Evolutionary conservation across 2,329 filamentous ascomycete genomes (phyloP).

Genomic region (Atkinsonella texensis): DNA sequence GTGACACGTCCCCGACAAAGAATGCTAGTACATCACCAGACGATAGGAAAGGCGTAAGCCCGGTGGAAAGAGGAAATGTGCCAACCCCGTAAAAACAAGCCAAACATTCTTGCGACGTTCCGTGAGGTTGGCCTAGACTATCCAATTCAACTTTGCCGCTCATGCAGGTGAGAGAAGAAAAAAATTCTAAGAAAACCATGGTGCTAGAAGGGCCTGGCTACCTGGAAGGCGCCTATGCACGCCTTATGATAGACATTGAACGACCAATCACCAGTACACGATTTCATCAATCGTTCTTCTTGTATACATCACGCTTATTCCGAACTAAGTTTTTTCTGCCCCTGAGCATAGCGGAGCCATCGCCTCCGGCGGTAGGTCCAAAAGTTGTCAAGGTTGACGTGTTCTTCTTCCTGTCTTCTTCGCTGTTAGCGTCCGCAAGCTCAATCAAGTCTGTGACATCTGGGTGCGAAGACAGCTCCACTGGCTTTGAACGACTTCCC

Average conservation of each 20-base stretch:
- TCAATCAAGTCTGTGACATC: constrained; percentile 57
- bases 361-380: constrained; percentile 22
- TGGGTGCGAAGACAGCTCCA: constrained; percentile 7
- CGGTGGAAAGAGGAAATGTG: too few species aligned
- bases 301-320: constrained; percentile 9
- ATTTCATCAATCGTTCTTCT: constrained; percentile 28
- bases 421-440: constrained; percentile 49
- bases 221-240: too few species aligned
- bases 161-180: neutral
- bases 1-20: too few species aligned
- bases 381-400: constrained; percentile 21
- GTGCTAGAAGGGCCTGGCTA: neutral
- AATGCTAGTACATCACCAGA: too few species aligned
- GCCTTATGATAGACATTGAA: neutral
- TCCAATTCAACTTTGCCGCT: neutral
- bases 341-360: constrained; percentile 25
- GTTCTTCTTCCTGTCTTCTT: constrained; percentile 31
- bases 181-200: neutral
- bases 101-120: neutral
- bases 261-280: neutral
- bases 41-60: too few species aligned
- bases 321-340: constrained; percentile 21
- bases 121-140: neutral
- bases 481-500: constrained; percentile 25
- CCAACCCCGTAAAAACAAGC: too few species aligned